Evolutionary conservation across 2,329 filamentous ascomycete species (phyloP).

Genomic region (Paecilomyces fulvus): DNA sequence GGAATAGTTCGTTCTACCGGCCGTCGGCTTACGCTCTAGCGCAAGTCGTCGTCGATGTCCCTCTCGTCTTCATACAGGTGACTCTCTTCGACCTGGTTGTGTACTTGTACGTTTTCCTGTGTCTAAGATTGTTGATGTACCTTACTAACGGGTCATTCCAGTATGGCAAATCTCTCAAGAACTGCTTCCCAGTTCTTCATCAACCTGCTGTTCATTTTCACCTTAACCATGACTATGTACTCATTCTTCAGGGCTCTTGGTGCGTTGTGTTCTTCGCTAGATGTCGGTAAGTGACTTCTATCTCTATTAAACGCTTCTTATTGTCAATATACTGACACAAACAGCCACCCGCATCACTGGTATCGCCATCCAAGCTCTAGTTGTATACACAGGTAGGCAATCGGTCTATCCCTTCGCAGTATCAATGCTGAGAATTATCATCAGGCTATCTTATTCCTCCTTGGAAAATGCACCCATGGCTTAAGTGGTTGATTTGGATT

Average conservation of each 20-base stretch:
- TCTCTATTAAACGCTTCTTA: not conserved
- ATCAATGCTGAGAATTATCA: slow-evolving; percentile 10
- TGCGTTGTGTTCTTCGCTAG: slow-evolving; percentile 41
- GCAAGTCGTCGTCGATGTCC: slow-evolving; percentile 50
- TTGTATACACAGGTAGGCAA: slow-evolving; percentile 47
- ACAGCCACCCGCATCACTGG: slow-evolving; percentile 42
- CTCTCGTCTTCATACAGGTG: slow-evolving; percentile 50
- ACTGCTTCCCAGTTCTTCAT: slow-evolving; percentile 57
- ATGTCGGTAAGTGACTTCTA: slow-evolving; percentile 30
- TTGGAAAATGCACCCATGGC: slow-evolving; percentile 55
- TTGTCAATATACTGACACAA: not conserved
- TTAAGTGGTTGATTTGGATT: slow-evolving; percentile 57
- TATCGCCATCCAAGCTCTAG: slow-evolving; percentile 40
- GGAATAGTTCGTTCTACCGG: slow-evolving; percentile 51
- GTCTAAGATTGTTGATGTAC: not conserved
- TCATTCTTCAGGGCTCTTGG: slow-evolving; percentile 45
- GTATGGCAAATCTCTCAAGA: slow-evolving; percentile 47
- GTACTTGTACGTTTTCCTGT: slow-evolving; percentile 41
- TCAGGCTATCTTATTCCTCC: slow-evolving; percentile 55
- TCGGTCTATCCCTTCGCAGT: not conserved
- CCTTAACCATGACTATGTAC: slow-evolving; percentile 48
- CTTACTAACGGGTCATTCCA: slow-evolving; percentile 9
- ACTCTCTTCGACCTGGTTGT: slow-evolving; percentile 52
- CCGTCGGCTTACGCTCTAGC: slow-evolving; percentile 53
- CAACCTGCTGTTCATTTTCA: slow-evolving; percentile 46